phyloP scores from a whole-genome alignment of 805 yeast species.

The Yamadazyma scolyti region DNA sequence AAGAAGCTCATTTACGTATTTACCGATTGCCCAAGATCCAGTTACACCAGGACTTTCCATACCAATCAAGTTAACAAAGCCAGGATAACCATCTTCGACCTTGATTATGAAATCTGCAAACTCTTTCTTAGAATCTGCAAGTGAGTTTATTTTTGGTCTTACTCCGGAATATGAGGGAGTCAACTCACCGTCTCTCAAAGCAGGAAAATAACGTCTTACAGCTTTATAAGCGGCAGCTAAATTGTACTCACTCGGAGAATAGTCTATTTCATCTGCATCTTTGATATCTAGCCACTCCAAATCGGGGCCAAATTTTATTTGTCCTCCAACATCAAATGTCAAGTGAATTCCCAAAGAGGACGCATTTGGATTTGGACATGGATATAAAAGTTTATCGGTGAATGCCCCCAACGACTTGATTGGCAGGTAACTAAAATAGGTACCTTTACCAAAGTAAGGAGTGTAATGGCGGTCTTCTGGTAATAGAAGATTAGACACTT shows the following conservation, averaged over 20 bases:
- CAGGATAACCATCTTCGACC: slow-evolving; percentile 68
- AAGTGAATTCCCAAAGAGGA: slow-evolving; percentile 87
- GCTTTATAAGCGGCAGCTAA: slow-evolving; percentile 54
- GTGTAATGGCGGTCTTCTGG: slow-evolving; percentile 57
- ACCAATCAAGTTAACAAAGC: slow-evolving; percentile 75
- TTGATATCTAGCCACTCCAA: slow-evolving; percentile 65
- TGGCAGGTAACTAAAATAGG: slow-evolving; percentile 60
- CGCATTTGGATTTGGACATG: slow-evolving; percentile 64
- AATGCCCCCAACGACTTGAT: slow-evolving; percentile 39
- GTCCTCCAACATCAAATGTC: slow-evolving; percentile 79
- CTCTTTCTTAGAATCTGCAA: slow-evolving; percentile 27
- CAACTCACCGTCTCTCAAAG: slow-evolving; percentile 47
- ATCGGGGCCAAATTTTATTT: slow-evolving; percentile 84
- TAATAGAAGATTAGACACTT: slow-evolving; percentile 64
- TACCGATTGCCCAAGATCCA: slow-evolving; percentile 76
- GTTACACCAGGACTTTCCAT: slow-evolving; percentile 93
- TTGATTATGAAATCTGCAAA: slow-evolving; percentile 74
- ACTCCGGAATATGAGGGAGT: slow-evolving; percentile 76
- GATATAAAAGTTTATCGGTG: slow-evolving; percentile 52
- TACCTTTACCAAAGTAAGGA: slow-evolving; percentile 79
- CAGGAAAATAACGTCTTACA: slow-evolving; percentile 61
- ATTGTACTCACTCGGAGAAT: slow-evolving; percentile 46
- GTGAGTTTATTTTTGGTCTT: slow-evolving; percentile 67
- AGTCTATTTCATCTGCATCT: slow-evolving; percentile 36
- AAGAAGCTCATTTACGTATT: slow-evolving; percentile 54